Conservation (phyloP, 345 rosid species). For the Boechera retrofracta region DNA sequence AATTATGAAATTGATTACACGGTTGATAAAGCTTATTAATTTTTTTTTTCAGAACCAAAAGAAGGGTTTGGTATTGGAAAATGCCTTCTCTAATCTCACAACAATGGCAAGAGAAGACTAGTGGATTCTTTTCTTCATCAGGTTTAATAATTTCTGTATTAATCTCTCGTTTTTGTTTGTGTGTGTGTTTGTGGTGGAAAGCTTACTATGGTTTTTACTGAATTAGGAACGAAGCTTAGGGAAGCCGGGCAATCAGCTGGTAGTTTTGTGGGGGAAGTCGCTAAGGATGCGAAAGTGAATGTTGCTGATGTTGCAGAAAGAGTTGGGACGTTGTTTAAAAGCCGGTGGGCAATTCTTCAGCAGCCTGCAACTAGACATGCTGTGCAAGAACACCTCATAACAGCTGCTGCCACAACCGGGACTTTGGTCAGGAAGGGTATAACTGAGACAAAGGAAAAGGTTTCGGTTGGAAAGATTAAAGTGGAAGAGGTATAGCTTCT, state of each 20-base stretch:
- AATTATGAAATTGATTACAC: constrained; percentile 3
- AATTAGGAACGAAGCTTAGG: constrained; percentile 77
- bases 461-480: constrained; percentile 83
- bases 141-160: constrained; percentile 50
- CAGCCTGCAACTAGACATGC: constrained; percentile 88
- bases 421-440: constrained; percentile 79
- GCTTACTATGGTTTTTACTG: constrained; percentile 19
- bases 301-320: constrained; percentile 83
- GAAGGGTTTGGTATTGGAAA: constrained; percentile 25
- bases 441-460: constrained; percentile 89
- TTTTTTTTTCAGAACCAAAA: no score
- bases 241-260: constrained; percentile 90
- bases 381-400: constrained; percentile 76
- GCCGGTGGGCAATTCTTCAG: constrained; percentile 80
- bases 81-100: constrained; percentile 83
- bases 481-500: constrained; percentile 78
- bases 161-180: neutral
- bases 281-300: constrained; percentile 93
- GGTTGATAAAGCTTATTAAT: neutral
- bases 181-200: constrained; percentile 27
- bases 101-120: constrained; percentile 89
- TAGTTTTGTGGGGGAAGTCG: constrained; percentile 78
- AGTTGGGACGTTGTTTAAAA: constrained; percentile 72
- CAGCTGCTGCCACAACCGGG: constrained; percentile 93
- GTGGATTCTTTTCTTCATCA: constrained; percentile 85